Evolutionary conservation across 345 rosid genomes (phyloP).

Genomic region (Angophora floribunda): DNA sequence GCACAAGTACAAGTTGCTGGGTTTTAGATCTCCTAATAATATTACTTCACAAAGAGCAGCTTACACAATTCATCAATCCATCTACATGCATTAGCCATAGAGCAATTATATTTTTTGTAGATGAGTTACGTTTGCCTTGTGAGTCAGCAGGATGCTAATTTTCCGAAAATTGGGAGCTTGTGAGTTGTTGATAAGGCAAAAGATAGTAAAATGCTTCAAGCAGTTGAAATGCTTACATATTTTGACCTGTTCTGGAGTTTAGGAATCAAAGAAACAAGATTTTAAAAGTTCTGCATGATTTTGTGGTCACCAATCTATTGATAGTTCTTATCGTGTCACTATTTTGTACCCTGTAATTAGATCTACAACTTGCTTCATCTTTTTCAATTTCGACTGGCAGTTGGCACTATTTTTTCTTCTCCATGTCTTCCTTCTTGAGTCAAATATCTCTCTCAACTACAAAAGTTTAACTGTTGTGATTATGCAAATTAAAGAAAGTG

Average conservation of each 20-base stretch:
- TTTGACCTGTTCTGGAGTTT: neutral
- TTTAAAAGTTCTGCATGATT: neutral
- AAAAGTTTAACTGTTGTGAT: neutral
- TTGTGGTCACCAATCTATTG: neutral
- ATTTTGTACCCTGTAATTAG: neutral
- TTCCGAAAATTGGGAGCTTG: neutral
- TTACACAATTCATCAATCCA: neutral
- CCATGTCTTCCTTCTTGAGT: neutral
- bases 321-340: neutral
- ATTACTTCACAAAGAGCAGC: neutral
- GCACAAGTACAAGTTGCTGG: neutral
- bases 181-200: neutral
- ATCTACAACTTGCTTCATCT: neutral
- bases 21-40: neutral
- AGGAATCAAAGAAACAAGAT: neutral
- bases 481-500: neutral
- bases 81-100: neutral
- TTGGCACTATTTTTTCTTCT: neutral
- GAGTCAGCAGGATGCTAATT: neutral
- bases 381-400: neutral
- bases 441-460: neutral
- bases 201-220: neutral
- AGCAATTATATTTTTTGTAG: neutral
- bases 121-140: neutral
- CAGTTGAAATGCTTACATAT: neutral